Conservation (phyloP, 768 basidiomycete genomes). For the Pisolithus microcarpus region DNA sequence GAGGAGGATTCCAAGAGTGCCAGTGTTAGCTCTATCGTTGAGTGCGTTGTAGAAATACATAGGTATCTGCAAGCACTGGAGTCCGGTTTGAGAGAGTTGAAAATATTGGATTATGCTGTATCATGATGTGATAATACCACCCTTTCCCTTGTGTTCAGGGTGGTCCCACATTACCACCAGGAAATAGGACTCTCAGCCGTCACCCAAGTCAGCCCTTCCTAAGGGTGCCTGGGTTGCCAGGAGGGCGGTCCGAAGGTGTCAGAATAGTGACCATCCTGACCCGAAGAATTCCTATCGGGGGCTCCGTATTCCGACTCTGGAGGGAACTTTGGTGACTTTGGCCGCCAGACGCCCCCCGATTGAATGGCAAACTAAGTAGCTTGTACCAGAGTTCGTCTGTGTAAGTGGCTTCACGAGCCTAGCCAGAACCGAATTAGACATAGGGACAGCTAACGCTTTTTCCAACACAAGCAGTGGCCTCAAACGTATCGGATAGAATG, state of each 20-base stretch:
- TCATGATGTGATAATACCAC: too few relatives aligned
- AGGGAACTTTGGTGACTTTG: background rate
- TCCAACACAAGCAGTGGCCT: too few relatives aligned
- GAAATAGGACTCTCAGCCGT: slow-evolving; percentile 18
- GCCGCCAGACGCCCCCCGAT: slow-evolving; percentile 13
- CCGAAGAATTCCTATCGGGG: too few relatives aligned
- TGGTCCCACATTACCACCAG: slow-evolving; percentile 28
- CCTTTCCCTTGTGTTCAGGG: slow-evolving; percentile 16
- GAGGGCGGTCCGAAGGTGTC: slow-evolving; percentile 9
- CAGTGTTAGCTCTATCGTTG: background rate
- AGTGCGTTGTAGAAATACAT: background rate
- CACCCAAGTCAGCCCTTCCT: slow-evolving; percentile 6
- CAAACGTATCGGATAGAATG: too few relatives aligned
- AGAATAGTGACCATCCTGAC: slow-evolving; percentile 17
- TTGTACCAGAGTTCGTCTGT: slow-evolving; percentile 17
- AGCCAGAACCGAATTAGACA: too few relatives aligned
- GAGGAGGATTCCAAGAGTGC: too few relatives aligned
- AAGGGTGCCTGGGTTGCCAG: slow-evolving; percentile 12
- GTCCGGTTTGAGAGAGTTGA: background rate
- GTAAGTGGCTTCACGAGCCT: too few relatives aligned
- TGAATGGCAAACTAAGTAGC: too few relatives aligned
- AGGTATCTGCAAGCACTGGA: background rate
- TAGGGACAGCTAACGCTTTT: too few relatives aligned
- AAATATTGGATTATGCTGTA: too few relatives aligned
- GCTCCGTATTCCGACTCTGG: too few relatives aligned